Percentiles rank a stretch among this genome's conserved stretches.
Evolutionary conservation across 2,329 filamentous ascomycete genomes (phyloP).

Genomic region (Fusarium camptoceras): DNA sequence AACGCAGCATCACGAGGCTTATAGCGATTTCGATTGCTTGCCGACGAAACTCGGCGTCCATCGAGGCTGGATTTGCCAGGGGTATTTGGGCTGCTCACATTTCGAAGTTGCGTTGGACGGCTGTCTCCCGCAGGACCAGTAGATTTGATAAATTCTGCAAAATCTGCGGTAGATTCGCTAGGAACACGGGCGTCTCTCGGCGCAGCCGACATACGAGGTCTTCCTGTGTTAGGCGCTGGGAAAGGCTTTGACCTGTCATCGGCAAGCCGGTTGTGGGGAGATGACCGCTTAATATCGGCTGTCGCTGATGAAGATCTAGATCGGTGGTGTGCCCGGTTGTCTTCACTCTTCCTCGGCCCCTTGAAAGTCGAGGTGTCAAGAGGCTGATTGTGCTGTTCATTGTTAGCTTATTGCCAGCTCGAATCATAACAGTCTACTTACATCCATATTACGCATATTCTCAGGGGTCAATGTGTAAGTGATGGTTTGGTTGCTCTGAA

Average conservation of each 20-base stretch:
- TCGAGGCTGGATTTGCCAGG: slow-evolving; percentile 55
- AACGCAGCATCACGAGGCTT: slow-evolving; percentile 79
- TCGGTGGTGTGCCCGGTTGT: slow-evolving; percentile 55
- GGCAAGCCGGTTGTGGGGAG: slow-evolving; percentile 30
- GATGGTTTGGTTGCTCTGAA: slow-evolving; percentile 84
- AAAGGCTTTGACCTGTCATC: slow-evolving; percentile 43
- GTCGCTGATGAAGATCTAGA: slow-evolving; percentile 63
- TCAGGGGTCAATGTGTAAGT: slow-evolving; percentile 85
- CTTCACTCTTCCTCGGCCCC: slow-evolving; percentile 61
- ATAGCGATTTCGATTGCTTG: slow-evolving; percentile 64
- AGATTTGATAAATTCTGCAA: slow-evolving; percentile 89
- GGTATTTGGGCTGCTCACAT: slow-evolving; percentile 47
- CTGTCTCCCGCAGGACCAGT: slow-evolving; percentile 75
- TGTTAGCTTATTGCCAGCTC: slow-evolving; percentile 22
- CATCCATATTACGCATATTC: slow-evolving; percentile 81
- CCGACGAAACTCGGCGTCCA: slow-evolving; percentile 53
- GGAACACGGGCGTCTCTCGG: slow-evolving; percentile 80
- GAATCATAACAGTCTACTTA: slow-evolving; percentile 55
- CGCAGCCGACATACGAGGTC: slow-evolving; percentile 43
- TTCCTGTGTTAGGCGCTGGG: slow-evolving; percentile 36
- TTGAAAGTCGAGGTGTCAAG: slow-evolving; percentile 56
- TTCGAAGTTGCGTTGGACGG: slow-evolving; percentile 52
- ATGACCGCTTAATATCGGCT: slow-evolving; percentile 51
- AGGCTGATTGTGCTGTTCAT: slow-evolving; percentile 55
- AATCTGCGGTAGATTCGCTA: slow-evolving; percentile 79